A percentile compares a stretch with the other conserved stretches of the same genome.
These are phyloP conservation scores for Mortierella sp. DNA, from an alignment of 371 early-diverging fungal genomes.

Conservation along the genomic window DNA sequence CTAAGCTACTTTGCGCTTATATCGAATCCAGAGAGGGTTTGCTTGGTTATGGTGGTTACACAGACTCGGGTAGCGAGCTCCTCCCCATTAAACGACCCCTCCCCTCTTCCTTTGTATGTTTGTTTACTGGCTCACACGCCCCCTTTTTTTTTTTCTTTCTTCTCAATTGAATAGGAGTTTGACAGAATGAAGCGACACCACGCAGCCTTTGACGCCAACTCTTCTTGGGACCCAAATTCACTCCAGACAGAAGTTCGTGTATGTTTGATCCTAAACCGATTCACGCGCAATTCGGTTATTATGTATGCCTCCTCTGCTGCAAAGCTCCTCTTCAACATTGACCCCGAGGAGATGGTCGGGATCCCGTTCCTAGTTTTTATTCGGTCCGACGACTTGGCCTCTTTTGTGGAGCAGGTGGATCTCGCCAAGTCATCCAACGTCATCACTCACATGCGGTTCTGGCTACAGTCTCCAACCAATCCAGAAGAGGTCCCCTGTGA, in stretches of 20 bases:
- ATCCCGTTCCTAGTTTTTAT: conserved; percentile 20
- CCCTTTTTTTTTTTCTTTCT: background rate
- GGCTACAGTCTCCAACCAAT: conserved; percentile 18
- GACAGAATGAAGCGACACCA: conserved; percentile 17
- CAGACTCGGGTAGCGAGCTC: no score
- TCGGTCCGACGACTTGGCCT: conserved; percentile 20
- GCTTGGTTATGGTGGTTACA: no score
- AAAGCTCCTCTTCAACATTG: conserved; percentile 10
- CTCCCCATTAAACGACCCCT: no score
- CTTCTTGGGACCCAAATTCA: conserved; percentile 14
- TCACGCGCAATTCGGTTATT: conserved; percentile 11
- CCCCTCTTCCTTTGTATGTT: no score
- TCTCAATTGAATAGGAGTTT: conserved; percentile 13
- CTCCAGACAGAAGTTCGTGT: conserved; percentile 25
- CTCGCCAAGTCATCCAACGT: conserved; percentile 12
- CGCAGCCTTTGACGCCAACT: conserved; percentile 11
- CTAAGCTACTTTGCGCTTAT: no score
- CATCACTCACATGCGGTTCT: conserved; percentile 25
- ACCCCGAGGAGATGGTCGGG: conserved; percentile 14
- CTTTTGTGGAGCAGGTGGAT: conserved; percentile 17
- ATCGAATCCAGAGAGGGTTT: no score
- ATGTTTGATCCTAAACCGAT: conserved; percentile 29
- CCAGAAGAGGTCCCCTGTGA: conserved; percentile 23
- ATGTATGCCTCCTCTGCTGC: conserved; percentile 24
- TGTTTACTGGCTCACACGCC: background rate